Percentiles rank a stretch among this genome's conserved stretches.
Conservation (phyloP, 2,329 filamentous ascomycete species). For the Ceratocystis lukuohia region DNA sequence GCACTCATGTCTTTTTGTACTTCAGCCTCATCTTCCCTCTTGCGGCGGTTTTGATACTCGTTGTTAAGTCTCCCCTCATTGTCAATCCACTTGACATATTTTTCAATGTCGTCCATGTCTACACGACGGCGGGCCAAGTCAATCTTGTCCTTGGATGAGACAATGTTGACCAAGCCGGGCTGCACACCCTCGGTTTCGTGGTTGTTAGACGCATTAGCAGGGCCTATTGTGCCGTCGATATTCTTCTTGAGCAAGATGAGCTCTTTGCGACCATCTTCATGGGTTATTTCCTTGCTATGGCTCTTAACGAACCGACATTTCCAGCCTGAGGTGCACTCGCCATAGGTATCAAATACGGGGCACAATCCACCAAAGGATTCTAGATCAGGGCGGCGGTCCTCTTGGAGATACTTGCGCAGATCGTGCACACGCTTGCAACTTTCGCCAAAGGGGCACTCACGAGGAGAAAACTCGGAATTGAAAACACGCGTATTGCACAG, state of each 20-base stretch:
- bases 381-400: constrained; percentile 63
- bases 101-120: constrained; percentile 57
- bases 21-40: constrained; percentile 31
- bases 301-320: constrained; percentile 83
- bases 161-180: constrained; percentile 61
- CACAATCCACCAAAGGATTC: constrained; percentile 64
- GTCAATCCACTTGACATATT: constrained; percentile 66
- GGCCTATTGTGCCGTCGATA: constrained; percentile 22
- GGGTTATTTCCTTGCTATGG: constrained; percentile 69
- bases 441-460: constrained; percentile 62
- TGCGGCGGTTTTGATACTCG: constrained; percentile 30
- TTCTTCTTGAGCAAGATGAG: constrained; percentile 47
- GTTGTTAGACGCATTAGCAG: constrained; percentile 27
- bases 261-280: constrained; percentile 69
- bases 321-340: constrained; percentile 74
- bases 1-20: constrained; percentile 60
- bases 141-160: constrained; percentile 56
- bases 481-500: constrained; percentile 64
- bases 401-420: constrained; percentile 67
- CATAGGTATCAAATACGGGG: constrained; percentile 64
- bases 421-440: constrained; percentile 75
- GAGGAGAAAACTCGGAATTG: constrained; percentile 68
- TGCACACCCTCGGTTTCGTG: constrained; percentile 38
- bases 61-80: constrained; percentile 37
- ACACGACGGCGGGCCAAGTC: constrained; percentile 60